Evolutionary conservation across 306 rosid species (phyloP).

Genomic region (Cicer yamashitae): DNA sequence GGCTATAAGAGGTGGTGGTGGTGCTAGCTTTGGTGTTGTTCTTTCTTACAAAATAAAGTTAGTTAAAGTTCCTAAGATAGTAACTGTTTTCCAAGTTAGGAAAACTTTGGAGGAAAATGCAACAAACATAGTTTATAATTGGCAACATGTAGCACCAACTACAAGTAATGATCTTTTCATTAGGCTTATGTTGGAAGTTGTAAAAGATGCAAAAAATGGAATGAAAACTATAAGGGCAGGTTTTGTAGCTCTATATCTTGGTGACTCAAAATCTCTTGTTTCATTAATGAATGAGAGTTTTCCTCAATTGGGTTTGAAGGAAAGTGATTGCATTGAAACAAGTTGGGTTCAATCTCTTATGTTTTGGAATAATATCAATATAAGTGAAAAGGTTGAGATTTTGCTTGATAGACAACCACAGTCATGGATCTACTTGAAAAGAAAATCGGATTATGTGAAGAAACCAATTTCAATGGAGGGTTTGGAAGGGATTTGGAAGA

Average conservation of each 20-base stretch:
- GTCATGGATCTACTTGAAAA: constrained; percentile 61
- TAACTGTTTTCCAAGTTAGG: constrained; percentile 62
- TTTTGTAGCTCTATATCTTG: constrained; percentile 65
- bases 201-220: constrained; percentile 41
- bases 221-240: constrained; percentile 55
- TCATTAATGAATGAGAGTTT: constrained; percentile 51
- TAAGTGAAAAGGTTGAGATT: constrained; percentile 48
- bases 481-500: constrained; percentile 70
- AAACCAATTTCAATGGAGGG: constrained; percentile 56
- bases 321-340: constrained; percentile 61
- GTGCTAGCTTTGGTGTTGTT: constrained; percentile 73
- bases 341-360: constrained; percentile 64
- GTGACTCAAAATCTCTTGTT: constrained; percentile 56
- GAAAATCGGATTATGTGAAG: constrained; percentile 73
- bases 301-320: constrained; percentile 60
- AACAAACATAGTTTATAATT: constrained; percentile 58
- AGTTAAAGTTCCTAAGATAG: constrained; percentile 62
- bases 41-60: constrained; percentile 68
- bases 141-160: constrained; percentile 66
- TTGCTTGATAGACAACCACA: constrained; percentile 60
- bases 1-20: constrained; percentile 89
- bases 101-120: constrained; percentile 67
- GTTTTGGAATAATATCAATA: constrained; percentile 55
- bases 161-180: constrained; percentile 55
- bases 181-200: constrained; percentile 50